These are phyloP conservation scores for Pythium periplocum DNA, from an alignment of 352 stramenopile species.

Conservation along the genomic window DNA sequence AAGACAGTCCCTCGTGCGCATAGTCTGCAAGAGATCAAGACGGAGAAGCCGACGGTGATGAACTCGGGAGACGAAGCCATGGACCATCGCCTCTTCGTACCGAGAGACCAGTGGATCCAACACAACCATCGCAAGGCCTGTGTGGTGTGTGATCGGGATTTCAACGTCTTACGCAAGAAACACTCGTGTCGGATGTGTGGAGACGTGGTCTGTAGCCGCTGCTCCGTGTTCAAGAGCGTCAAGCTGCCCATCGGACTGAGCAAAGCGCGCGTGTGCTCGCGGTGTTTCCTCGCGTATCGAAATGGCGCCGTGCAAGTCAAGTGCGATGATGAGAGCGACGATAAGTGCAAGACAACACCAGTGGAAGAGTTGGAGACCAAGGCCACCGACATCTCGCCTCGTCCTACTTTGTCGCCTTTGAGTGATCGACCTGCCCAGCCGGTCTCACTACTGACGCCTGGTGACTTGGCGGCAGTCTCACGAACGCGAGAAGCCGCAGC, in stretches of 20 bases:
- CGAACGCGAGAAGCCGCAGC: too few species aligned
- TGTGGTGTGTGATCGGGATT: conserved; percentile 65
- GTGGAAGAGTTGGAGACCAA: not conserved
- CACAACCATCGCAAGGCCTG: conserved; percentile 44
- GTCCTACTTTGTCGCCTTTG: too few species aligned
- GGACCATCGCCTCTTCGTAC: conserved; percentile 60
- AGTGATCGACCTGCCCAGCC: not conserved
- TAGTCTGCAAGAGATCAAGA: not conserved
- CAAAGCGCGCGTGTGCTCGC: conserved; percentile 68
- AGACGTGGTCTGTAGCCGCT: conserved; percentile 72
- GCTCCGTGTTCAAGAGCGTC: conserved; percentile 65
- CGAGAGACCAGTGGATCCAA: conserved; percentile 46
- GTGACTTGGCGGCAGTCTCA: conserved; percentile 4
- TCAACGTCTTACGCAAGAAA: conserved; percentile 61
- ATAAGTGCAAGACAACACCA: not conserved
- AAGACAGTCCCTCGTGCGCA: not conserved
- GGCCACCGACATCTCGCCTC: too few species aligned
- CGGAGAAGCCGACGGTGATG: not conserved
- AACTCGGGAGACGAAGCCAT: conserved; percentile 15
- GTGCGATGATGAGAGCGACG: not conserved
- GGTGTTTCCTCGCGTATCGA: conserved; percentile 62
- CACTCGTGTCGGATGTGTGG: conserved; percentile 82
- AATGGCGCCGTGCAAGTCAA: not conserved
- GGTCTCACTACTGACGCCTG: conserved; percentile 11
- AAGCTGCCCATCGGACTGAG: conserved; percentile 50